Base-by-base conservation (phyloP, 2,329 filamentous ascomycete species). In the Aspergillus fijiensis region DNA sequence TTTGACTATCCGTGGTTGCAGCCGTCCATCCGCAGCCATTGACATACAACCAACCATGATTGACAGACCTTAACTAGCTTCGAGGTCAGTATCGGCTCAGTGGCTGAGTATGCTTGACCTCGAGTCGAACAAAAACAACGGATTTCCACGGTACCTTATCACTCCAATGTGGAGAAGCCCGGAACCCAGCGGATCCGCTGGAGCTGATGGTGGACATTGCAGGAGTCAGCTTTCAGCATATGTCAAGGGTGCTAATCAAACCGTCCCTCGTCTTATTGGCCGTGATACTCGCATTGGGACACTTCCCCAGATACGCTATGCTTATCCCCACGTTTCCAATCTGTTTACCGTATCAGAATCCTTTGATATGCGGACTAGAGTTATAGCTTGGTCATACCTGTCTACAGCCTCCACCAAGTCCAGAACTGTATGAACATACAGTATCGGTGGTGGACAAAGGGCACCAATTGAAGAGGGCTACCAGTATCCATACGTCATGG, bases 281-380 rank as follows among this genome's bases (percentile, higher is more conserved):
- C 19, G 23, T 55, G 42, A 29, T 55, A 33, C 39, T 55, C 45
- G 47, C 53, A 45, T 27, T 53, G 33, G 19, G 21, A 45, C 19
- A 25, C 42, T 47, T 49, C 53, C 53, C 53, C 53, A 55, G 53
- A 55, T 23, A 49, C 12, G n/a, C 53, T 47, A 55, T 49, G 42
- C 53, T 55, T 55, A 49, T 49, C 53, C 53, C 53, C 53, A 47
- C 53, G 48, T 23, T 39, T 29, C 45, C 21, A 33, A 48, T 48
- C 52, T 45, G 39, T 19, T 45, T 16, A 16, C 39, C 39, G 39
- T 45, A 45, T 55, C 45, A 27, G 11, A 14, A 19, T n/a, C 19
- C n/a, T 14, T 1, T 10, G 9, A 23, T 55, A 4, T n/a, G 48
- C 14, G 42, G 42, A 33, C 31, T 49, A 25, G 45, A 21, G n/a